Evolutionary conservation across 2,329 filamentous ascomycete genomes (phyloP), one percentile per base, ranked within the genome.

Genomic region (Alternaria longipes): DNA sequence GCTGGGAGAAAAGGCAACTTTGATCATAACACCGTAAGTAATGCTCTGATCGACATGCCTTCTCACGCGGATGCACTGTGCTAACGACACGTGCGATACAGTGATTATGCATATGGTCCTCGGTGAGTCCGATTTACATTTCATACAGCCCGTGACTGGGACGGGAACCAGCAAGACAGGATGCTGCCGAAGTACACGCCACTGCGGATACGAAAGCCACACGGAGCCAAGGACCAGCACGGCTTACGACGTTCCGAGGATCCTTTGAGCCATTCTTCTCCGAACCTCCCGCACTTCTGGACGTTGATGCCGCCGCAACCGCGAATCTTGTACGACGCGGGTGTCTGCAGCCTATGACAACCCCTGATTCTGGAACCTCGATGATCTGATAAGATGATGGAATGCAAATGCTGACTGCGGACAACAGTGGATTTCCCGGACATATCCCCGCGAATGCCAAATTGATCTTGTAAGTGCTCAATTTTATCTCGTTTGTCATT

Each of bases 1-100:
- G 77, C 84, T 97, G 60, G 94, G 94, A 78, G 94, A 98, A 86
- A 94, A 92, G 84, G 90, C 93, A 55, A 91, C 88, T 53, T 85
- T 99, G 67, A 90, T 89, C 69, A 97, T 98, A 77, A 86, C 89
- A 65, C 85, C 86, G 90, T 93, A 85, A 79, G 86, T 74, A 63
- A 62, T 54, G 47, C 16, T 56, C 50, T 28, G 28, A 22, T 16
- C 12, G 40, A 30, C n/a, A 51, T 24, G 28, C 45, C 24, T 54
- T 18, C 36, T 52, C 14, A n/a, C 20, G 16, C 32, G 24, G 18
- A 16, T 26, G 16, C 38, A 16, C 45, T 58, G 44, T 52, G 38
- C 73, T 76, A 63, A 75, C 32, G 44, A 38, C 18, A 41, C 63
- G 54, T 52, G 54, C 28, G 14, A 41, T 49, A 50, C 60, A 79